phyloP scores from a whole-genome alignment of 1,139 yeast genomes.

The Candida mesenterica region DNA sequence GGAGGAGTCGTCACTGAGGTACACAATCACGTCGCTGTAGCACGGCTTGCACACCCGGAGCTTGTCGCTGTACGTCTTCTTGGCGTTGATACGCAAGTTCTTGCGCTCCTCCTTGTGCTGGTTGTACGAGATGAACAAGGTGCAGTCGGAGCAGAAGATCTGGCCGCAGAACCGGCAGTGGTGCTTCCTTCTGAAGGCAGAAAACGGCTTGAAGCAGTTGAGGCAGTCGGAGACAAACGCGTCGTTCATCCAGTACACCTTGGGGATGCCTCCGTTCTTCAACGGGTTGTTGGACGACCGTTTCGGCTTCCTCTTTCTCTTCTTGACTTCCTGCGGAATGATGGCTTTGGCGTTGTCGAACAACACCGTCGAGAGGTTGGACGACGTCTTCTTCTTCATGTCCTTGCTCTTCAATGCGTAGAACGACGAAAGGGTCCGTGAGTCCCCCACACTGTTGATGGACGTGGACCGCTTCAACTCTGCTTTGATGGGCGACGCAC shows the following conservation, averaged over 20 bases:
- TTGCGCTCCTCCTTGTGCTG: slow-evolving; percentile 52
- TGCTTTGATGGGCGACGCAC: slow-evolving; percentile 32
- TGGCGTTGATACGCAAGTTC: slow-evolving; percentile 5
- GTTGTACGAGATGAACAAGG: slow-evolving; percentile 71
- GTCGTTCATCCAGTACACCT: slow-evolving; percentile 90
- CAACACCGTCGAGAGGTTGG: slow-evolving; percentile 33
- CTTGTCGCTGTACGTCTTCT: slow-evolving; percentile 53
- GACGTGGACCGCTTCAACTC: slow-evolving; percentile 33
- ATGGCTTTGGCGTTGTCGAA: slow-evolving; percentile 42
- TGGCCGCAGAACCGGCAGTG: slow-evolving; percentile 97
- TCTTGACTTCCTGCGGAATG: slow-evolving; percentile 18
- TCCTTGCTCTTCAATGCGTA: slow-evolving; percentile 29
- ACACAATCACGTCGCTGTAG: slow-evolving; percentile 62
- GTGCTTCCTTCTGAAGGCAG: slow-evolving; percentile 83
- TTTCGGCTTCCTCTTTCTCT: slow-evolving; percentile 28
- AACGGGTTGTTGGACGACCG: slow-evolving; percentile 45
- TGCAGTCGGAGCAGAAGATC: slow-evolving; percentile 88
- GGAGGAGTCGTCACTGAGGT: slow-evolving; percentile 62
- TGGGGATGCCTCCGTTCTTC: slow-evolving; percentile 52
- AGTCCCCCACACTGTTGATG: slow-evolving; percentile 28
- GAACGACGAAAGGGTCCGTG: slow-evolving; percentile 46
- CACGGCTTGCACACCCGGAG: slow-evolving; percentile 82
- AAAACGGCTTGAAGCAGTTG: slow-evolving; percentile 69
- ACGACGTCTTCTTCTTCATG: slow-evolving; percentile 27
- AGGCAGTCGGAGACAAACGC: slow-evolving; percentile 82